Conservation (phyloP, 805 yeast species). For the Zygosaccharomyces gambellarensis region DNA sequence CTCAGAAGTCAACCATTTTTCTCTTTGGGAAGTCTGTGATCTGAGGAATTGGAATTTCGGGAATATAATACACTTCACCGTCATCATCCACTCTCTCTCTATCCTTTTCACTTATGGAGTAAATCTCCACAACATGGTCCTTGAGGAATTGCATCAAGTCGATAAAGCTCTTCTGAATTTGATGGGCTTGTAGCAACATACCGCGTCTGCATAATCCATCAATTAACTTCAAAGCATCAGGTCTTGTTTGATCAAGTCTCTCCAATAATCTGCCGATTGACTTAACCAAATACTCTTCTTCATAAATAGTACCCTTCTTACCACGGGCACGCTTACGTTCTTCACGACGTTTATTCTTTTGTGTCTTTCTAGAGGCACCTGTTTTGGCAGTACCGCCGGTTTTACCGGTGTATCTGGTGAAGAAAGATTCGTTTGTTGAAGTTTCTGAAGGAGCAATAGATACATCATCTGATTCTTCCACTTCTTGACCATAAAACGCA, state of each 20-base stretch:
- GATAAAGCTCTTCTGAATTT: conserved; percentile 63
- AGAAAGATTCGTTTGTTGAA: conserved; percentile 86
- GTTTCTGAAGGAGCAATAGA: conserved; percentile 93
- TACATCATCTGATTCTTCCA: conserved; percentile 85
- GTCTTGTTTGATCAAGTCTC: conserved; percentile 65
- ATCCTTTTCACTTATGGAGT: conserved; percentile 74
- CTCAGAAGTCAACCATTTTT: conserved; percentile 54
- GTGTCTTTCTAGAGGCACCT: conserved; percentile 88
- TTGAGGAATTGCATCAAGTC: conserved; percentile 53
- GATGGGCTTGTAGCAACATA: conserved; percentile 74
- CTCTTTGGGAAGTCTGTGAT: conserved; percentile 59
- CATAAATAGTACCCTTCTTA: conserved; percentile 95
- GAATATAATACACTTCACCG: conserved; percentile 74
- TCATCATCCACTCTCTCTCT: conserved; percentile 85
- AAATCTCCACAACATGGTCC: conserved; percentile 69
- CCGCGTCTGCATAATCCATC: conserved; percentile 71
- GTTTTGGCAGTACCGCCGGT: conserved; percentile 95
- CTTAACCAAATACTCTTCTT: conserved; percentile 87
- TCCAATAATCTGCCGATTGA: conserved; percentile 87
- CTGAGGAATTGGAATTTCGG: conserved; percentile 68
- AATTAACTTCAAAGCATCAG: conserved; percentile 68
- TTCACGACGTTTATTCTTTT: conserved; percentile 89
- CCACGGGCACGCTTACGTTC: conserved; percentile 96
- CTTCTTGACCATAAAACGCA: conserved; percentile 70
- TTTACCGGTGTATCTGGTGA: conserved; percentile 94